Base-by-base conservation (phyloP, 441 rosid genomes). In the Melastoma candidum region DNA sequence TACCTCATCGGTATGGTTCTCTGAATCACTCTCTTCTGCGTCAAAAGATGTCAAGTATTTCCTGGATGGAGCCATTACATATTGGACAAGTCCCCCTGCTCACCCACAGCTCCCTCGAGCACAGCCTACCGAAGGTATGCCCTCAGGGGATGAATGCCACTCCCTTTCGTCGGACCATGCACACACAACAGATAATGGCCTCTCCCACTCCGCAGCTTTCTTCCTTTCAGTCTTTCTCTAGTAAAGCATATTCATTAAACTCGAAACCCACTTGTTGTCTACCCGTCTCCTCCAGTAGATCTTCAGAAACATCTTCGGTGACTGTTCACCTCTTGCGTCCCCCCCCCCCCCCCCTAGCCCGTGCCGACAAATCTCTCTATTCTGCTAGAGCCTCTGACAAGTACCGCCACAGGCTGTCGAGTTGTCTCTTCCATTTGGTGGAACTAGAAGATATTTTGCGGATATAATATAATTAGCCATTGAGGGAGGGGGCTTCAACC, bases 121-220 rank as follows among this genome's bases (percentile, higher is more conserved):
- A 90, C 59, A 83, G 13, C 54, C 97, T 75, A 69, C 97, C 86
- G 66, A 90, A 90, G 0, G 93, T 90, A 63, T 90, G 97, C 17
- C 96, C 93, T n/a, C 96, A 90, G 2, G 97, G 96, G 26, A 90
- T 87, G 73, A 85, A 87, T 13, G 97, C 96, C 48, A 95, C 79
- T 6, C 97, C 95, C 75, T 84, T 90, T 58, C 79, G 84, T 76
- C 96, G 83, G 48, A 90, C 77, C 97, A 87, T 87, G 82, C 97
- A 90, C 61, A 90, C 94, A 72, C 97, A 90, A 75, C 97, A 90
- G 12, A 74, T 73, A 43, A 63, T 64, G 64, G 84, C 89, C 3
- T 66, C 70, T 13, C 77, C 81, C n/a, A 65, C 76, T 0, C 48
- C 60, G 1, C 22, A 62, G 45, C 52, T 74, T n/a, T 26, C 65